Base-by-base conservation (phyloP, 768 basidiomycete species). In the Coprinopsis cinerea region DNA sequence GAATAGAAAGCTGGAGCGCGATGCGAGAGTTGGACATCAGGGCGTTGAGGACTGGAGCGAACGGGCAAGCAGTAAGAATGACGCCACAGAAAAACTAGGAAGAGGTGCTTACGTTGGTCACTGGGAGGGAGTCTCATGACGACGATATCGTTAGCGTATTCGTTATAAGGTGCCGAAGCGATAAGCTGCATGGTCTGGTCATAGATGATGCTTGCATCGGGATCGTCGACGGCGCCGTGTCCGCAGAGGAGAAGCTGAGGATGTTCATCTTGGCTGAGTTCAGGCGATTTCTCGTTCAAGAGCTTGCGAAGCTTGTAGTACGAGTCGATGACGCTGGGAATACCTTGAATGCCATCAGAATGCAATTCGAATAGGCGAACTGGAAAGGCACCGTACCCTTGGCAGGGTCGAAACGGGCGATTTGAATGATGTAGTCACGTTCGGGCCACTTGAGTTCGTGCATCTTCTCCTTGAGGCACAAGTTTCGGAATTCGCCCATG, bases 401-500 rank as follows among this genome's bases (percentile, higher is more conserved):
- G 18, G 85, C 75, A 46, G 92, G 93, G 65, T 96, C 93, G 67
- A 96, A 97, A 24, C 92, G 85, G n/a, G 93, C 93, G 52, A 97
- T 71, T 64, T 97, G 94, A 25, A 92, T 76, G 56, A 96, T 66
- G 67, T 96, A 96, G 9, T 92, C 85, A 44, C 92, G 83, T 23
- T 65, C 64, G 28, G 89, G 88, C 89, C 88, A 92, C 36, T 74
- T 64, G 39, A 92, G 77, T 61, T 87, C 83, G 57, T 70, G 59
- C 88, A 89, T 91, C 71, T 84, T 89, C 63, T 91, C 87, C 63
- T 82, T 84, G 41, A 68, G 67, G 57, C 89, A 92, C 43, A 88
- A 67, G 61, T 67, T 76, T 55, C 87, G 80, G 80, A 92, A 91
- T 66, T 88, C 86, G 64, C 85, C 84, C 87, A 92, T 90, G 71